A percentile compares a stretch with the other conserved stretches of the same genome.
phyloP scores from a whole-genome alignment of 441 rosid species.

The Mallotus repandus region DNA sequence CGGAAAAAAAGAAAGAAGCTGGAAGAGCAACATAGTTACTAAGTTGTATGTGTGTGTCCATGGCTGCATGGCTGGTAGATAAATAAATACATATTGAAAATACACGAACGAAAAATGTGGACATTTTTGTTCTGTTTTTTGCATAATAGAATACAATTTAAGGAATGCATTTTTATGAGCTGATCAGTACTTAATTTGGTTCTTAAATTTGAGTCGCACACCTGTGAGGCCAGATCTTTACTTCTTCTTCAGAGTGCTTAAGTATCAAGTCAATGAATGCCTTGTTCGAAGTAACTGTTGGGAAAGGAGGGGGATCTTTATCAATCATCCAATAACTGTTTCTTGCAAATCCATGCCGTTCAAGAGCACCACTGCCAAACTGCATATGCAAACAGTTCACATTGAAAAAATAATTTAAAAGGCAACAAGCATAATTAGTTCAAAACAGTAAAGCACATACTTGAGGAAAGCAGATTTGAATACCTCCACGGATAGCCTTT shows the following conservation, averaged over 20 bases:
- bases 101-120: neutral
- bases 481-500: conserved; percentile 80
- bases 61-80: neutral
- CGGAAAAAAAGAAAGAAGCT: neutral
- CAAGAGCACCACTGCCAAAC: conserved; percentile 77
- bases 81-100: neutral
- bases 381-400: conserved; percentile 29
- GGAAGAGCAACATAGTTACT: neutral
- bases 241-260: conserved; percentile 65
- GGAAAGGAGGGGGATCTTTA: conserved; percentile 54
- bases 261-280: conserved; percentile 70
- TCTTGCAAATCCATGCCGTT: conserved; percentile 88
- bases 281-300: conserved; percentile 42
- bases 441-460: conserved; percentile 34
- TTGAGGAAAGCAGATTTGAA: conserved; percentile 95
- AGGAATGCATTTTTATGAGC: neutral
- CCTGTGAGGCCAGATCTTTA: conserved; percentile 84
- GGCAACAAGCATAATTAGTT: neutral
- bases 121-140: neutral
- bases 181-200: conserved; percentile 7
- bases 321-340: conserved; percentile 80
- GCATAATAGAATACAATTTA: neutral
- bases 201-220: conserved; percentile 29
- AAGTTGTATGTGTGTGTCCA: neutral
- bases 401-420: neutral